These are phyloP conservation scores for Boletus tomentosulus DNA, from an alignment of 768 basidiomycete genomes.

Conservation along the genomic window DNA sequence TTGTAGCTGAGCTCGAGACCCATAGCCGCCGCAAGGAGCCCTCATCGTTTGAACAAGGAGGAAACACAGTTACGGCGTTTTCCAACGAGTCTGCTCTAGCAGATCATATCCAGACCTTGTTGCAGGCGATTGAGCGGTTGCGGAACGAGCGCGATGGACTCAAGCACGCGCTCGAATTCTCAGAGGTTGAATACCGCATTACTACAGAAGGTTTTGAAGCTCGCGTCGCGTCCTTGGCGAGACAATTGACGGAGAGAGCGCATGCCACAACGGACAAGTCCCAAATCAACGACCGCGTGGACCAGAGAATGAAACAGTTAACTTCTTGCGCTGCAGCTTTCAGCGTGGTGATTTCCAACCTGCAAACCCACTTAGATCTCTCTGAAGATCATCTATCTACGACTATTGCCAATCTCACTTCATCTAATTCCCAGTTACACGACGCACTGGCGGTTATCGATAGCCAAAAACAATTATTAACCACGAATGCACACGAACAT, in stretches of 20 bases:
- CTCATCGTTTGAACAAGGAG: neutral
- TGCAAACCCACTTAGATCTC: conserved; percentile 30
- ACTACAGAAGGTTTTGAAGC: conserved; percentile 55
- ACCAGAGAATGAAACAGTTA: conserved; percentile 28
- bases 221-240: conserved; percentile 37
- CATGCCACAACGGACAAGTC: conserved; percentile 9
- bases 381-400: conserved; percentile 13
- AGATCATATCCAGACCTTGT: conserved; percentile 49
- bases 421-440: conserved; percentile 14
- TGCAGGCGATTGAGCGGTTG: conserved; percentile 62
- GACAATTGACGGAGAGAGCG: conserved; percentile 22
- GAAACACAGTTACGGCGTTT: conserved; percentile 1
- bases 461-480: conserved; percentile 13
- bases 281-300: neutral
- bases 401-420: conserved; percentile 10
- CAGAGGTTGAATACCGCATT: conserved; percentile 63
- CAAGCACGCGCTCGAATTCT: conserved; percentile 60
- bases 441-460: conserved; percentile 17
- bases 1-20: conserved; percentile 18
- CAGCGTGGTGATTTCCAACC: conserved; percentile 37
- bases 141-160: conserved; percentile 63
- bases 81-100: conserved; percentile 27
- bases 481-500: conserved; percentile 19
- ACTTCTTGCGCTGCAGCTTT: conserved; percentile 33
- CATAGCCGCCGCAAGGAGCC: neutral